Base-by-base conservation (phyloP, 768 basidiomycete genomes). In the Floccularia luteovirens region DNA sequence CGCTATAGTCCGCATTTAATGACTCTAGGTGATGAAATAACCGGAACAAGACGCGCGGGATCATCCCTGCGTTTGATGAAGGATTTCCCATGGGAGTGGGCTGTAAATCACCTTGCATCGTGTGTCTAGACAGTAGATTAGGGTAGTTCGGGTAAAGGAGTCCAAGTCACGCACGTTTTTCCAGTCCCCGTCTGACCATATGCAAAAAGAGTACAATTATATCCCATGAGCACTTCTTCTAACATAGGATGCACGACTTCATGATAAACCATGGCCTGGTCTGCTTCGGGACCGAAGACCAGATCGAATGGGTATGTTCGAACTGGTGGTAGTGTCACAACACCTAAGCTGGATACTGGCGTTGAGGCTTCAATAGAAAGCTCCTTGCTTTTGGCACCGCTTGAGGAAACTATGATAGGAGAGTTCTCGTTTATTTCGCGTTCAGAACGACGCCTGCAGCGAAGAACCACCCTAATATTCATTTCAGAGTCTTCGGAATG, bases 171-270 rank as follows among this genome's bases (percentile, higher is more conserved):
- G 51, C 57, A 96, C 90, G 96, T 98, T 67, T 99, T 99, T 16
- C 96, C 96, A 0, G 96, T 97, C 1, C 96, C 96, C 0, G 96
- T 98, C 60, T 98, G 96, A 1, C 96, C 96, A 56, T 99, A 99
- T 3, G 93, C 93, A 61, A 98, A 97, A 16, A 99, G 68, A 0
- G 90, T 94, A 56, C 94, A 98, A 55, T 98, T 98, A 67, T 96
- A 99, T 4, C 96, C 96, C 59, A 75, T 69, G 27, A 97, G 62
- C n/a, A 97, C 93, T 57, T 99, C 89, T 34, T 90, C 81, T 37
- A 99, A 67, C 75, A 97, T 87, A 0, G 91, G 91, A 46, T 75
- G 75, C 30, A 97, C 94, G 28, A 97, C 94, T 38, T 96, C 86
- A 41, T 90, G 78, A 58, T 94, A 99, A 8, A 99, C 75, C 74